Conservation (phyloP, 331 rosid species). For the Stylosanthes scabra region DNA sequence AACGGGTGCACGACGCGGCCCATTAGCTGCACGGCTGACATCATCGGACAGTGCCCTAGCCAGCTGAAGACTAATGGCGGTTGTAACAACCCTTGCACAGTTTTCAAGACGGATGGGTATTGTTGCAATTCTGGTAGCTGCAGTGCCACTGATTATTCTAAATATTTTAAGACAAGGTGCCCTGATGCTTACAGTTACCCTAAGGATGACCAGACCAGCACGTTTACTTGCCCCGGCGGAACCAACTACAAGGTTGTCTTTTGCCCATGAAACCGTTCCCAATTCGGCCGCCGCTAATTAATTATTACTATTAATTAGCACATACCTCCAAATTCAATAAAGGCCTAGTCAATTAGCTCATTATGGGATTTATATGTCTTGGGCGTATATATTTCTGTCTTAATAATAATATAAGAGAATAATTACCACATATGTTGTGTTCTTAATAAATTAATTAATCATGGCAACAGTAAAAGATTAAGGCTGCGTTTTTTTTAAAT, state of each 20-base stretch:
- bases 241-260: conserved; percentile 63
- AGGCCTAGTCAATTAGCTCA: background rate
- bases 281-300: too few relatives aligned
- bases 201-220: conserved; percentile 41
- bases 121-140: conserved; percentile 55
- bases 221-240: conserved; percentile 49
- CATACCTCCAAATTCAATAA: background rate
- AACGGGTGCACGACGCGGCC: conserved; percentile 32
- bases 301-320: too few relatives aligned
- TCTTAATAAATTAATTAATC: background rate
- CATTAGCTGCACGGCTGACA: conserved; percentile 39
- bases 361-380: too few relatives aligned
- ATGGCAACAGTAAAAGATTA: background rate
- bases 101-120: conserved; percentile 43
- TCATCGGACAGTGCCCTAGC: conserved; percentile 49
- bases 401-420: too few relatives aligned
- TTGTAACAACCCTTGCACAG: conserved; percentile 62
- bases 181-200: conserved; percentile 61
- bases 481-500: background rate
- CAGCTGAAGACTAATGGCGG: conserved; percentile 41
- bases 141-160: conserved; percentile 25
- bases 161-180: conserved; percentile 37
- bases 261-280: conserved; percentile 48
- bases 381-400: background rate
- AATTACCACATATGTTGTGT: too few relatives aligned